These are phyloP conservation scores for Delitschia confertaspora DNA, from an alignment of 495 filamentous ascomycete genomes.

Conservation along the genomic window DNA sequence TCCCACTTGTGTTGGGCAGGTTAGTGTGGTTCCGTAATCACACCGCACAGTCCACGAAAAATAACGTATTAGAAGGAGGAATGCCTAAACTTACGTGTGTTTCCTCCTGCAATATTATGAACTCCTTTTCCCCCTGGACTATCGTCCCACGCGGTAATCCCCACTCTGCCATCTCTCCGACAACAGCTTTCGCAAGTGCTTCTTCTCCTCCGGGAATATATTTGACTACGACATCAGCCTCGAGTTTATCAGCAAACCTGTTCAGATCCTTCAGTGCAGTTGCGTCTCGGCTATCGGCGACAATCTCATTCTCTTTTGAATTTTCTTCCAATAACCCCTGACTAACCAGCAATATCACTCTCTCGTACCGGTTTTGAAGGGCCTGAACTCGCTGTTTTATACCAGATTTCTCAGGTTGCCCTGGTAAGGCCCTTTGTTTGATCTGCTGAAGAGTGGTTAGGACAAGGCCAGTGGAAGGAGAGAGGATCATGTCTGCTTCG, in stretches of 20 bases:
- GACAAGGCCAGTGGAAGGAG: slow-evolving; percentile 60
- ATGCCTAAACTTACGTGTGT: slow-evolving; percentile 24
- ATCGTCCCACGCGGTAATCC: slow-evolving; percentile 17
- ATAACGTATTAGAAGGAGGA: neutral
- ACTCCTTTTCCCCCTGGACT: slow-evolving; percentile 19
- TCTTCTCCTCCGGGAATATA: slow-evolving; percentile 51
- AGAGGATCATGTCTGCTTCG: slow-evolving; percentile 72
- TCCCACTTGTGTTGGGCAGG: slow-evolving; percentile 46
- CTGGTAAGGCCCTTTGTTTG: slow-evolving; percentile 63
- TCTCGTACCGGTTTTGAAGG: slow-evolving; percentile 56
- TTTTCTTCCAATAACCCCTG: slow-evolving; percentile 34
- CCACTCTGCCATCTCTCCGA: slow-evolving; percentile 39
- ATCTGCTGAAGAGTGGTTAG: slow-evolving; percentile 64
- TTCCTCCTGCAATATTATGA: slow-evolving; percentile 39
- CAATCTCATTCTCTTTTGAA: slow-evolving; percentile 8
- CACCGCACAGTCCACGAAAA: neutral
- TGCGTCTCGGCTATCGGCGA: slow-evolving; percentile 39
- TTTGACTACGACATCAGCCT: slow-evolving; percentile 38
- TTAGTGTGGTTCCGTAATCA: neutral
- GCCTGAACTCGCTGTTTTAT: slow-evolving; percentile 50
- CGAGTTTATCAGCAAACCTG: slow-evolving; percentile 41
- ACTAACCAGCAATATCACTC: slow-evolving; percentile 60
- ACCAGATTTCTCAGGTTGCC: slow-evolving; percentile 36
- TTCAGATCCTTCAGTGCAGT: slow-evolving; percentile 47
- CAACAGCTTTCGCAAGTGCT: slow-evolving; percentile 51